Evolutionary conservation across 768 basidiomycete species (phyloP).

Genomic region (Collybiopsis luxurians): DNA sequence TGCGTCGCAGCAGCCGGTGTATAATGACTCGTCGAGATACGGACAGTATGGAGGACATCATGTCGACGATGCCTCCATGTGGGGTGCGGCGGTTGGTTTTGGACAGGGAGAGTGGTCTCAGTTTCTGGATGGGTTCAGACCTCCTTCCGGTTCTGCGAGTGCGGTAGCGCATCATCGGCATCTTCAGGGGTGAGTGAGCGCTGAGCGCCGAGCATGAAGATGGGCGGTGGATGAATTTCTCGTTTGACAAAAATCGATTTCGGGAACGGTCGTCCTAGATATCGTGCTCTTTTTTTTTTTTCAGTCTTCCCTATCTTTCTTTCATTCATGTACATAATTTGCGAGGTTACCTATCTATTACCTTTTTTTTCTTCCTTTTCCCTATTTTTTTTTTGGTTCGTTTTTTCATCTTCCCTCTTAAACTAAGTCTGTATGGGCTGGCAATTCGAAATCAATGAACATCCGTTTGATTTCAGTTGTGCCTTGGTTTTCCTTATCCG

Average conservation of each 20-base stretch:
- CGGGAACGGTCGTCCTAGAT: not conserved
- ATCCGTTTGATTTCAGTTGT: too few species aligned
- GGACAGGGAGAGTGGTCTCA: slow-evolving; percentile 73
- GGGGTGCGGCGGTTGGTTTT: slow-evolving; percentile 74
- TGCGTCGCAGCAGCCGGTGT: slow-evolving; percentile 29
- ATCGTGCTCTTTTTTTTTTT: not conserved
- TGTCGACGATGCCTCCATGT: slow-evolving; percentile 63
- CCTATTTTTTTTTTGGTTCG: too few species aligned
- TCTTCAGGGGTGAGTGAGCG: not conserved
- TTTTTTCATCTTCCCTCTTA: too few species aligned
- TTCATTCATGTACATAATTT: too few species aligned
- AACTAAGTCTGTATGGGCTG: too few species aligned
- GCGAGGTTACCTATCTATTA: too few species aligned
- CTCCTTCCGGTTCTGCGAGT: not conserved
- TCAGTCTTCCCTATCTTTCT: not conserved
- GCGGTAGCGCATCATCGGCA: slow-evolving; percentile 7
- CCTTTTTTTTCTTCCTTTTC: too few species aligned
- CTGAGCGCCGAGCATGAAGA: too few species aligned
- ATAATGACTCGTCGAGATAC: slow-evolving; percentile 39
- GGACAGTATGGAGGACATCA: slow-evolving; percentile 46
- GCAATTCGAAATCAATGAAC: too few species aligned
- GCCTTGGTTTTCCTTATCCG: too few species aligned
- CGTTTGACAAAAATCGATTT: not conserved
- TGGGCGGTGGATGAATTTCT: not conserved
- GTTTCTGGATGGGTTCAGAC: slow-evolving; percentile 64